These are phyloP conservation scores for Citrus hindsii DNA, from an alignment of 345 rosid genomes.

Conservation along the genomic window DNA sequence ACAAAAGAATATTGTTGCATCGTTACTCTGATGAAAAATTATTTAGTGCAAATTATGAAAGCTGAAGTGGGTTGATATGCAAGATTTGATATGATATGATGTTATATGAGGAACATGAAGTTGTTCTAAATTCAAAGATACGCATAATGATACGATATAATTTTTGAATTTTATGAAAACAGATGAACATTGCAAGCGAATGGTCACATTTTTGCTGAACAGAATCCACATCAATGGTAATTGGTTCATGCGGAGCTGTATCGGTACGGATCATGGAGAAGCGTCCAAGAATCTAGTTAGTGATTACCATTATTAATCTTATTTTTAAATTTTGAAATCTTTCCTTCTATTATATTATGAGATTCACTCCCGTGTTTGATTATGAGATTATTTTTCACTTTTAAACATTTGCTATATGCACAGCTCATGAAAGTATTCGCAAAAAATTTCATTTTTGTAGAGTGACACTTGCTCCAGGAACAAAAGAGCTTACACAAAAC, in stretches of 20 bases:
- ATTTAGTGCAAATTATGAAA: too few species aligned
- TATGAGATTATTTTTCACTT: too few species aligned
- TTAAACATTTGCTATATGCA: too few species aligned
- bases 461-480: background rate
- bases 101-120: too few species aligned
- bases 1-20: accelerated
- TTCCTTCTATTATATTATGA: background rate
- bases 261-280: background rate
- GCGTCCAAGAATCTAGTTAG: background rate
- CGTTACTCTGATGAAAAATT: too few species aligned
- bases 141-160: too few species aligned
- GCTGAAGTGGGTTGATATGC: too few species aligned
- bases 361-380: background rate
- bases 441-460: too few species aligned
- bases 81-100: too few species aligned
- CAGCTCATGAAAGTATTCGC: too few species aligned
- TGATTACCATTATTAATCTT: background rate
- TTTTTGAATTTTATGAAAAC: too few species aligned
- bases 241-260: background rate
- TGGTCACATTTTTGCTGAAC: background rate
- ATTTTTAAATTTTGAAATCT: background rate
- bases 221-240: background rate
- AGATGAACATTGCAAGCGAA: background rate
- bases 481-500: background rate
- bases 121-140: too few species aligned